Conservation (phyloP, 2,329 filamentous ascomycete genomes). For the Phaeosphaeriaceae sp. region DNA sequence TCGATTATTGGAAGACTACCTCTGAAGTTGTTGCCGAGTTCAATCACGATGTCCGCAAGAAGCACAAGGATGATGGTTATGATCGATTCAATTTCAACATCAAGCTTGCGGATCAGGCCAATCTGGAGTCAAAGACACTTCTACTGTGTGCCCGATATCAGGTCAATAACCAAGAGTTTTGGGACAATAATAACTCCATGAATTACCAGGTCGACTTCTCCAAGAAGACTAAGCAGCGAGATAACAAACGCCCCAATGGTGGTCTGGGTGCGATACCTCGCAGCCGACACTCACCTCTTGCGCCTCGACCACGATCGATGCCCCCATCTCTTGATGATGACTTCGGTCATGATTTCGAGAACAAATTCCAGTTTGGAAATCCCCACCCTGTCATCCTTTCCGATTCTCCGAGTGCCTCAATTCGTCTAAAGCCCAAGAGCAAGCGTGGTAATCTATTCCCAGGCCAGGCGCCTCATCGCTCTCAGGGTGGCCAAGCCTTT, state of each 20-base stretch:
- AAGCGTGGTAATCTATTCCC: slow-evolving; percentile 67
- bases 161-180: slow-evolving; percentile 83
- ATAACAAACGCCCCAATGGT: slow-evolving; percentile 55
- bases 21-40: slow-evolving; percentile 93
- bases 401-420: slow-evolving; percentile 63
- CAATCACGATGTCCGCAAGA: slow-evolving; percentile 75
- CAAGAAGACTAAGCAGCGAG: slow-evolving; percentile 70
- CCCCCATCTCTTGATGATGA: slow-evolving; percentile 68
- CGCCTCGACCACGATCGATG: slow-evolving; percentile 56
- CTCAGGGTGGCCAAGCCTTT: slow-evolving; percentile 72
- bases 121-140: slow-evolving; percentile 90
- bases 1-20: slow-evolving; percentile 98
- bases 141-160: slow-evolving; percentile 90
- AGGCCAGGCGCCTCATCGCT: slow-evolving; percentile 58
- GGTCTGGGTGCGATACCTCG: slow-evolving; percentile 60
- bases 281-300: slow-evolving; percentile 56
- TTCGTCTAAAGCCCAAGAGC: slow-evolving; percentile 74
- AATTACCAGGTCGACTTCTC: slow-evolving; percentile 96
- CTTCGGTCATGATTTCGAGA: slow-evolving; percentile 67
- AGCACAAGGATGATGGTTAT: slow-evolving; percentile 69
- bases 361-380: slow-evolving; percentile 53
- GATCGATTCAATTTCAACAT: slow-evolving; percentile 96
- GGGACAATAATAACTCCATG: slow-evolving; percentile 87
- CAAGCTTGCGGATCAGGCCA: slow-evolving; percentile 87
- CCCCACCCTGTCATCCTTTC: slow-evolving; percentile 55